Base-by-base conservation (phyloP, 805 yeast genomes). In the Myxozyma kluyveri region DNA sequence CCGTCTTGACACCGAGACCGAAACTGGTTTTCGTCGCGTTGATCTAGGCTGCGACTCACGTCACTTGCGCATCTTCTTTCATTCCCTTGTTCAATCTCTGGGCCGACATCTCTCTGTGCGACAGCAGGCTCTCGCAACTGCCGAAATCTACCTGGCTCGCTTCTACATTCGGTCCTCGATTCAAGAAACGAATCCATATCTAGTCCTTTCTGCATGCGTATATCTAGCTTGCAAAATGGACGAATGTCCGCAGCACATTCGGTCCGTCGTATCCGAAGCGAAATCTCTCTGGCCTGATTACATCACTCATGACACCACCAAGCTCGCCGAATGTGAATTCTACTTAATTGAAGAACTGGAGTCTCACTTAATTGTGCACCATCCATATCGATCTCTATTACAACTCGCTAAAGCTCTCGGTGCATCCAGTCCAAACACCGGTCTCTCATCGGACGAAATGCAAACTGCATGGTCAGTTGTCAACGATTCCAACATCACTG, bases 321-420 rank as follows among this genome's bases (percentile, higher is more conserved):
- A 87, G 63, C 74, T 93, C 14, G 97, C 98, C 0, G 98, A 93
- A 66, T 87, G 95, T 69, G 99, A 93, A 69, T 93, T 93, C 66
- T 93, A 91, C 65, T 68, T 93, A 40, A 83, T 93, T 18, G 97
- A 89, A 63, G 98, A 90, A 67, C 74, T 93, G 70, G 71, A 67
- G 41, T 64, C 72, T 4, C 71, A 66, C 35, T 63, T 73, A 36
- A 63, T 73, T 5, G 69, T 73, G 10, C 69, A 68, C 50, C 77
- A 73, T 51, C 75, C 77, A 2, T 73, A 73, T 60, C 60, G 65
- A 31, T 63, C 74, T 7, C 62, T 73, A 26, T 46, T 46, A n/a
- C 67, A 65, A 33, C 59, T 71, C 22, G 45, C 62, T 2, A 56
- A 63, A 81, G 85, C 63, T 75, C 85, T 69, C 84, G 57, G 59